Percentiles rank a stretch among this genome's conserved stretches.
Conservation (phyloP, 352 stramenopile species). For the Phytophthora nicotianae region DNA sequence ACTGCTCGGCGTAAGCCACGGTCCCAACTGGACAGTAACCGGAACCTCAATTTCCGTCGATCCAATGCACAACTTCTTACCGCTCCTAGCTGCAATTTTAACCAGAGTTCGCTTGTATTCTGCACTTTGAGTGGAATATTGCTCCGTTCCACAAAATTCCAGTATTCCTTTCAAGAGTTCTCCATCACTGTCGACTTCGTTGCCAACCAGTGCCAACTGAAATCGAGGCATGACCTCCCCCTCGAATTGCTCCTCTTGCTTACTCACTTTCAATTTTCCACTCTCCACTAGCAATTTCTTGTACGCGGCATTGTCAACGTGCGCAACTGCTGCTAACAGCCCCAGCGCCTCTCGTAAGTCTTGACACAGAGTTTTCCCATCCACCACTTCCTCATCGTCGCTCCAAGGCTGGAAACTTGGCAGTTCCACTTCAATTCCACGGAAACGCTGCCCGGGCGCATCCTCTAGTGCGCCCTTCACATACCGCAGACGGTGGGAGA, state of each 20-base stretch:
- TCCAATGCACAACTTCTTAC: slow-evolving; percentile 10
- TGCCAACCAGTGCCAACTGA: slow-evolving; percentile 12
- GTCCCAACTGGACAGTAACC: slow-evolving; percentile 27
- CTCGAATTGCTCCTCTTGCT: slow-evolving; percentile 25
- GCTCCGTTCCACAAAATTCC: slow-evolving; percentile 27
- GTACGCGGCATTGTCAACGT: slow-evolving; percentile 31
- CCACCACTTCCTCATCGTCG: slow-evolving; percentile 4
- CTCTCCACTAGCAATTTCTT: slow-evolving; percentile 28
- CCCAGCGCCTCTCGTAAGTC: slow-evolving; percentile 20
- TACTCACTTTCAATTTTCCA: slow-evolving; percentile 7
- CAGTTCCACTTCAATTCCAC: slow-evolving; percentile 23
- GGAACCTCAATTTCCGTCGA: slow-evolving; percentile 36
- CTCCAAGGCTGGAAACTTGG: slow-evolving; percentile 13
- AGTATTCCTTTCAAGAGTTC: slow-evolving; percentile 18
- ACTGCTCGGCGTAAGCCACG: slow-evolving; percentile 23
- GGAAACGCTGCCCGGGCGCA: slow-evolving; percentile 13
- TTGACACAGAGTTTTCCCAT: slow-evolving; percentile 2
- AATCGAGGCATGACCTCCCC: slow-evolving; percentile 23
- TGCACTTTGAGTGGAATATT: slow-evolving; percentile 19
- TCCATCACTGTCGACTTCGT: slow-evolving; percentile 8
- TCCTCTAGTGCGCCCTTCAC: slow-evolving; percentile 14
- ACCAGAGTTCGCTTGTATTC: slow-evolving; percentile 22
- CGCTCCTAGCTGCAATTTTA: slow-evolving; percentile 18
- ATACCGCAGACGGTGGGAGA: slow-evolving; percentile 19
- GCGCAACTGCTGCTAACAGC: slow-evolving; percentile 27